Evolutionary conservation across 1,284 basidiomycete species (phyloP), one percentile per base, ranked within the genome.

Genomic region (Microbotryum lychnidis-dioicae): DNA sequence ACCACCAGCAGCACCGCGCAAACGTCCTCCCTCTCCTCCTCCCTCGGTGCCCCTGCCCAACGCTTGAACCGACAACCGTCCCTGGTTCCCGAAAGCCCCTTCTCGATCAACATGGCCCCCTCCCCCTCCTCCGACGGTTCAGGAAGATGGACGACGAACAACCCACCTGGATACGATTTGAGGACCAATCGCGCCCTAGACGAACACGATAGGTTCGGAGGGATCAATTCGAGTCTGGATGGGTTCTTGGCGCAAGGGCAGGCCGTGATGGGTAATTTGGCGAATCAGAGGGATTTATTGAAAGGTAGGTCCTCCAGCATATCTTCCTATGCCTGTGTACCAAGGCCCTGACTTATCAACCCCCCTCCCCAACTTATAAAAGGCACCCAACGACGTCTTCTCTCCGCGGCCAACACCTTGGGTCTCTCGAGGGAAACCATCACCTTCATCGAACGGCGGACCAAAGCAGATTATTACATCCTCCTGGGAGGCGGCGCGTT

Each of bases 371-470:
- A 25, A 27, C 50, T 8, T n/a, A 9, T 8, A 56, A 42, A 51
- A 73, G 71, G 91, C 8, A 94, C 92, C 0, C 87, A 89, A 72
- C 81, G 83, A 67, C 81, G 87, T 61, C 75, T 97, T 54, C 75
- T 94, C 61, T 85, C 89, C 73, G 87, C 90, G 48, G 92, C 92
- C 49, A 96, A 96, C 76, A 93, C 91, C 20, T 76, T 97, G 54
- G 93, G 93, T 0, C 77, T 97, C 71, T 91, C 90, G 74, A 81
- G 91, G 66, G 83, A 93, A 74, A 91, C 93, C 27, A 96, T 97
- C 74, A 84, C 87, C 3, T 97, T 91, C 89, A 91, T 97, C 68
- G 93, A 97, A 74, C 82, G 85, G 69, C 80, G 92, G 75, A 93
- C 89, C 86, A 90, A 72, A 71, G 79, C 76, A 23, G 92, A 97